Evolutionary conservation across 495 filamentous ascomycete species (phyloP), one percentile per base, ranked within the genome.

Genomic region (Geoglossum glabrum): DNA sequence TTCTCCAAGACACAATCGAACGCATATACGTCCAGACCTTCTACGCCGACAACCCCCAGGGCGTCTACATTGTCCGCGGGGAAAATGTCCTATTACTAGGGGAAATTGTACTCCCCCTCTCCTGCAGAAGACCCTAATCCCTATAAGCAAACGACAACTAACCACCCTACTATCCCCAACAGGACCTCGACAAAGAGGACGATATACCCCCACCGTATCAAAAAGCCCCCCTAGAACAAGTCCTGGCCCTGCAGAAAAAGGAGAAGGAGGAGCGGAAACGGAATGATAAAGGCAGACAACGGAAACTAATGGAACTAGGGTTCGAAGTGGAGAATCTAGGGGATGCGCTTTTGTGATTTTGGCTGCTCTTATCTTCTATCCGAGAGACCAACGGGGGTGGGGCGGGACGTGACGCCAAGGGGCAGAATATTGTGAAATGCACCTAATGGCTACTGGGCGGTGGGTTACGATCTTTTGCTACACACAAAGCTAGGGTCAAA

Each of bases 161-260:
- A n/a, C 50, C 55, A 43, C 56, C 17, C 17, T 19, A n/a, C 17
- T n/a, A n/a, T n/a, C n/a, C n/a, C n/a, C 45, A 11, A 47, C 60
- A 85, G 82, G 90, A 97, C 64, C 78, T 96, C 19, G 90, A 97
- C 70, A 88, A 84, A 63, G 90, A 97, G 69, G 90, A 97, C 68
- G 81, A 94, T 50, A 71, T 88, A 38, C 89, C 90, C 0, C 70
- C 79, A 27, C 77, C 79, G 0, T 80, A 83, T 62, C 77, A 81
- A 60, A 72, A 78, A 64, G 90, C 78, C 1, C 76, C 86, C 0
- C 72, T 80, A 28, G 76, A 82, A 57, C 71, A 84, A 60, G 87
- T 94, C 10, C 77, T 83, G 64, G 78, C 78, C 38, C 66, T 90
- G 19, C 82, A 83, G 61, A 85, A 85, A 65, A 73, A 84, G 62